A percentile compares a stretch with the other conserved stretches of the same genome.
Evolutionary conservation across 495 filamentous ascomycete genomes (phyloP).

Genomic region (Xylaria nigripes): DNA sequence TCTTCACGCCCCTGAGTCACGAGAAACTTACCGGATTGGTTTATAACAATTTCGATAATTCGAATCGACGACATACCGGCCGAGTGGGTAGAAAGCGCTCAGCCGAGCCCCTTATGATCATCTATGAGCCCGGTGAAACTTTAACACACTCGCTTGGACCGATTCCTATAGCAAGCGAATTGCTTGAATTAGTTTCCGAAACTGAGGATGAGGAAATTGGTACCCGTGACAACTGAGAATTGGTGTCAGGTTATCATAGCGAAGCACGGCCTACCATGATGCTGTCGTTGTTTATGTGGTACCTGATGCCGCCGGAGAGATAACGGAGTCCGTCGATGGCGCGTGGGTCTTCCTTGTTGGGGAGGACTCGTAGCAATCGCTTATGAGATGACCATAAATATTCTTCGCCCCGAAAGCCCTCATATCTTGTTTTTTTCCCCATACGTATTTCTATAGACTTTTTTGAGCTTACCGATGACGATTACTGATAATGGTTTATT

Average conservation of each 20-base stretch:
- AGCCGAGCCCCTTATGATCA: constrained; percentile 15
- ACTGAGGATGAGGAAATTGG: constrained; percentile 3
- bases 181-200: constrained; percentile 19
- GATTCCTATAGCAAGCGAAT: constrained; percentile 10
- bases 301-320: constrained; percentile 4
- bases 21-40: constrained; percentile 1
- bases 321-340: constrained; percentile 7
- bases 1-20: constrained; percentile 15
- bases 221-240: constrained; percentile 10
- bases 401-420: constrained; percentile 24
- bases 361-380: constrained; percentile 43
- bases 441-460: no score
- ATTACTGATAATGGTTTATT: no score
- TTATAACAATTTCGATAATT: not conserved
- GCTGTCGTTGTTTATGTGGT: constrained; percentile 2
- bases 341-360: constrained; percentile 34
- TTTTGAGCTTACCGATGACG: no score
- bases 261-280: not conserved
- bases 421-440: constrained; percentile 26
- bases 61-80: not conserved
- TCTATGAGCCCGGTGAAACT: constrained; percentile 22
- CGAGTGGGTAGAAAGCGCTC: not conserved
- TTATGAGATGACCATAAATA: constrained; percentile 15
- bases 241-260: constrained; percentile 3
- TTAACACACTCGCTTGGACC: constrained; percentile 11